Percentiles rank a stretch among this genome's conserved stretches.
Conservation (phyloP, 106 monocot species). For the Xerophyta viscosa region DNA sequence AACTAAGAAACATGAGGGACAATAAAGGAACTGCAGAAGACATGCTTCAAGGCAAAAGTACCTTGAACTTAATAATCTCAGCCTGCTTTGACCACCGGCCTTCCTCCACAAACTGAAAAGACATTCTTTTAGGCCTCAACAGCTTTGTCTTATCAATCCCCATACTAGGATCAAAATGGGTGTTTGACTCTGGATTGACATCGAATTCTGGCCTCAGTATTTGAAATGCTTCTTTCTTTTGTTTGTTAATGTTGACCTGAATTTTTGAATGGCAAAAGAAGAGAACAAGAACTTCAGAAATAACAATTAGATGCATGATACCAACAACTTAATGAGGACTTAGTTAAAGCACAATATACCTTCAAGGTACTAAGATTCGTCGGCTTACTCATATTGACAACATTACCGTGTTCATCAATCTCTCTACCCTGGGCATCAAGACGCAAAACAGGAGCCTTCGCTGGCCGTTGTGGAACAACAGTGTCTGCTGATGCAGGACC, state of each 20-base stretch:
- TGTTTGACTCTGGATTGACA: conserved; percentile 30
- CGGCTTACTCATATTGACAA: conserved; percentile 52
- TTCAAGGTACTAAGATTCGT: conserved; percentile 90
- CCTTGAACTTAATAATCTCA: conserved; percentile 74
- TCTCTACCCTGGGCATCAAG: conserved; percentile 94
- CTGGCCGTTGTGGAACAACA: conserved; percentile 45
- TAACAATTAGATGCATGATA: neutral
- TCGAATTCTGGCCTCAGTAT: conserved; percentile 89
- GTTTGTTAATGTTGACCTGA: conserved; percentile 97
- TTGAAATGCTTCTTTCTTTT: conserved; percentile 98
- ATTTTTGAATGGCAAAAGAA: conserved; percentile 2
- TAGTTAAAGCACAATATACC: no score
- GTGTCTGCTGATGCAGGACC: conserved; percentile 41
- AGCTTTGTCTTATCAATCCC: conserved; percentile 84
- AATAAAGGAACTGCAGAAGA: neutral
- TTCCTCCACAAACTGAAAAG: conserved; percentile 98
- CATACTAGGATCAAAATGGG: conserved; percentile 78
- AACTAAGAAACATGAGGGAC: conserved; percentile 2
- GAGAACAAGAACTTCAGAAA: neutral
- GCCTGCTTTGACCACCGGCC: conserved; percentile 85
- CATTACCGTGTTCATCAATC: conserved; percentile 93
- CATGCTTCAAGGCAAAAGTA: conserved; percentile 4
- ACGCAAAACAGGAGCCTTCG: conserved; percentile 84
- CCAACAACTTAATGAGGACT: neutral
- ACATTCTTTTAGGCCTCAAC: conserved; percentile 72